Evolutionary conservation across 2,329 filamentous ascomycete genomes (phyloP).

Genomic region (Trichothecium sympodiale): DNA sequence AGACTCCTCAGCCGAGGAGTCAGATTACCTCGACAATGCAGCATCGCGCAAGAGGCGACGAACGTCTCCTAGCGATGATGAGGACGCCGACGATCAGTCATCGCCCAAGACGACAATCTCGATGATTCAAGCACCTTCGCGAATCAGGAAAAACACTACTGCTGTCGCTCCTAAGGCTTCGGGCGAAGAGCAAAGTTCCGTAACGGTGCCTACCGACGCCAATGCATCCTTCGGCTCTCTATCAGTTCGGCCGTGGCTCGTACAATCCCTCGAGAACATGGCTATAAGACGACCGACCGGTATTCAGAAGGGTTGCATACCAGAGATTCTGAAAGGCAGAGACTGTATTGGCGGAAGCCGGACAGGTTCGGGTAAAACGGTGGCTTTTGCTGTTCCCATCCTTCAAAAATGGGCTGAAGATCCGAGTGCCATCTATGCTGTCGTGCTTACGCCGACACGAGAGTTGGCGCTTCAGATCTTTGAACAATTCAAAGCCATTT

Average conservation of each 20-base stretch:
- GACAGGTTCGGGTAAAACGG: slow-evolving; percentile 94
- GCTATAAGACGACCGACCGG: slow-evolving; percentile 82
- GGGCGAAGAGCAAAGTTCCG: slow-evolving; percentile 17
- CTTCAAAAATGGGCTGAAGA: slow-evolving; percentile 89
- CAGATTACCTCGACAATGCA: slow-evolving; percentile 36
- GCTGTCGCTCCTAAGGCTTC: slow-evolving; percentile 4
- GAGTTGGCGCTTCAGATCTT: slow-evolving; percentile 93
- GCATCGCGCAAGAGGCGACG: slow-evolving; percentile 34
- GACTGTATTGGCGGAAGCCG: slow-evolving; percentile 93
- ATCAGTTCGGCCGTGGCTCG: slow-evolving; percentile 74
- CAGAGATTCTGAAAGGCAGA: slow-evolving; percentile 78
- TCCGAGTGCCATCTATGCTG: slow-evolving; percentile 79
- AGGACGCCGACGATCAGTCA: slow-evolving; percentile 19
- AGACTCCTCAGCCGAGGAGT: slow-evolving; percentile 22
- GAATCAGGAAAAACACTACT: slow-evolving; percentile 29
- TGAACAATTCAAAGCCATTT: slow-evolving; percentile 91
- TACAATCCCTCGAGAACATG: slow-evolving; percentile 62
- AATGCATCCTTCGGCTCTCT: slow-evolving; percentile 61
- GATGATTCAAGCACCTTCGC: slow-evolving; percentile 40
- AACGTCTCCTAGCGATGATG: slow-evolving; percentile 21
- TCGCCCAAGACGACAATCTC: slow-evolving; percentile 23
- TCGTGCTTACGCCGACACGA: slow-evolving; percentile 80
- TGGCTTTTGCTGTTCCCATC: slow-evolving; percentile 90
- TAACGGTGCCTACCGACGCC: slow-evolving; percentile 41
- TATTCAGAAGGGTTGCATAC: slow-evolving; percentile 89